Evolutionary conservation across 2,329 filamentous ascomycete species (phyloP), one percentile per base, ranked within the genome.

Genomic region (Fusarium siculi): DNA sequence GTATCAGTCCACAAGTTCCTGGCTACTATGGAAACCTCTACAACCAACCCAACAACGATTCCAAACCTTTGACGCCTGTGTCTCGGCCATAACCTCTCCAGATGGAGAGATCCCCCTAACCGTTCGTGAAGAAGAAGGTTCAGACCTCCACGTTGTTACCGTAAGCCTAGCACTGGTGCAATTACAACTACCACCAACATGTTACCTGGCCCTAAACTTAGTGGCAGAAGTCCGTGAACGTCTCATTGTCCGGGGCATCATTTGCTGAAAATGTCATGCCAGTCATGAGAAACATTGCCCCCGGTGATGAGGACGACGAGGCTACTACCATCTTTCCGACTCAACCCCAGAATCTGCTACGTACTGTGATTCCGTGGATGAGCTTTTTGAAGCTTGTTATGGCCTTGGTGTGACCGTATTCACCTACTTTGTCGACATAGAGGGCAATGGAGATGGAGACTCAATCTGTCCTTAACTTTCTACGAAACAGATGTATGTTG

Each of bases 331-430:
- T 32, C 21, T 16, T 43, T 9, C 28, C 44, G 1, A 25, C 25
- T 5, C 6, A 7, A 8, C 6, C 15, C 4, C 32, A 15, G 10
- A 12, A 21, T 39, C 52, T 44, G 32, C 21, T 10, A 61, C 21
- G 3, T 44, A 62, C 3, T 52, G 32, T 34, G 2, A 28, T 28
- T 21, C 21, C 12, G 14, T 32, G 2, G 4, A 19, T 12, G 18
- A 46, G 18, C n/a, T 34, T 34, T 52, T 25, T 5, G 25, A 52
- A 9, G 39, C 61, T 19, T 62, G 44, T 34, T 62, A 44, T 19
- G 4, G 7, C 4, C 11, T 64, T 32, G 5, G 32, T 3, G 7
- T 64, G 4, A 44, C 56, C 23, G 39, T 32, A 3, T 50, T 39
- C 14, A 62, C 21, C 56, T 15, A 32, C 18, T 19, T 10, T 52